A percentile compares a stretch with the other conserved stretches of the same genome.
These are phyloP conservation scores for Kazachstania psychrophila DNA, from an alignment of 805 yeast genomes.

Conservation along the genomic window DNA sequence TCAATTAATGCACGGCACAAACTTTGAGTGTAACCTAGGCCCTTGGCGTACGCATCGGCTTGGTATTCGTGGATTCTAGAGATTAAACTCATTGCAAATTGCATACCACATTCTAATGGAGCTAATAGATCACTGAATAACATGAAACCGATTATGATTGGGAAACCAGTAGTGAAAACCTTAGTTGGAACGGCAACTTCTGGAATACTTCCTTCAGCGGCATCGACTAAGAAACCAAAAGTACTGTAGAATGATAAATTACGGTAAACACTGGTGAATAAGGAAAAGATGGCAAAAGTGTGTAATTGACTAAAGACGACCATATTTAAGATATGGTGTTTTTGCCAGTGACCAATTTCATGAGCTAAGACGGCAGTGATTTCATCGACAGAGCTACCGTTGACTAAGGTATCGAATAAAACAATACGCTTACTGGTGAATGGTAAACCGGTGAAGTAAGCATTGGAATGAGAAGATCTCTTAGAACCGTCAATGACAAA, in stretches of 20 bases:
- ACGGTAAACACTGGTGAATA: conserved; percentile 72
- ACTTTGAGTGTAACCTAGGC: conserved; percentile 59
- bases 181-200: conserved; percentile 7
- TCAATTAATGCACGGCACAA: conserved; percentile 66
- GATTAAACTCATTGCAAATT: conserved; percentile 57
- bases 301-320: conserved; percentile 57
- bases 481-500: conserved; percentile 95
- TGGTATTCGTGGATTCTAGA: conserved; percentile 87
- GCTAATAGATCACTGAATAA: conserved; percentile 69
- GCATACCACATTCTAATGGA: conserved; percentile 64
- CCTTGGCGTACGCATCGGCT: conserved; percentile 81
- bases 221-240: conserved; percentile 53
- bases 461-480: conserved; percentile 93
- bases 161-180: conserved; percentile 39
- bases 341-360: conserved; percentile 97
- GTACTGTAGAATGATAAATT: conserved; percentile 69
- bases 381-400: conserved; percentile 65
- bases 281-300: conserved; percentile 52
- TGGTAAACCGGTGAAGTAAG: conserved; percentile 92
- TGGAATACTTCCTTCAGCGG: neutral
- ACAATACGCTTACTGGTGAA: conserved; percentile 91
- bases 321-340: conserved; percentile 77
- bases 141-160: conserved; percentile 72
- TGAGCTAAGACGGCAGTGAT: conserved; percentile 95
- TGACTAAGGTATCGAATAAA: conserved; percentile 80